Evolutionary conservation across 1,284 basidiomycete genomes (phyloP).

Genomic region (Papiliotrema laurentii): DNA sequence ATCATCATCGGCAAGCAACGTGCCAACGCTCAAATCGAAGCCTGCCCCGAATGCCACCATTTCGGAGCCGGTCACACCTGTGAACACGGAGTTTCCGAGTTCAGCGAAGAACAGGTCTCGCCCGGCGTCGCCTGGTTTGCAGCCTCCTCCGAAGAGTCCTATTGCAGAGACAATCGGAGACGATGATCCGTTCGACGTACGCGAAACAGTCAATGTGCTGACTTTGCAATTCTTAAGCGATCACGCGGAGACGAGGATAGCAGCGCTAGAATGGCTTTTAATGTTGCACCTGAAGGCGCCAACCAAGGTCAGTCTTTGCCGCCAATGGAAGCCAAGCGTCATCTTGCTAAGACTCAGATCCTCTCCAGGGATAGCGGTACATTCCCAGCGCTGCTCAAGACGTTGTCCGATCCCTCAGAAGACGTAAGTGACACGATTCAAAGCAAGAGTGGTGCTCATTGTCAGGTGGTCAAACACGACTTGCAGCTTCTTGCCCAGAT

Average conservation of each 20-base stretch:
- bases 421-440: slow-evolving; percentile 56
- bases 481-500: slow-evolving; percentile 95
- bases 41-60: slow-evolving; percentile 34
- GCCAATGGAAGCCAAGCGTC: background rate
- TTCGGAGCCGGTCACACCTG: slow-evolving; percentile 47
- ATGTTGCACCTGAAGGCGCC: slow-evolving; percentile 99
- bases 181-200: slow-evolving; percentile 84
- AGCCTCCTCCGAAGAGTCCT: slow-evolving; percentile 21
- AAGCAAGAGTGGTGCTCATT: background rate
- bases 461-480: slow-evolving; percentile 88
- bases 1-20: slow-evolving; percentile 9
- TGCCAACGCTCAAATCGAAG: slow-evolving; percentile 14
- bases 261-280: slow-evolving; percentile 93
- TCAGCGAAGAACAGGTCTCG: slow-evolving; percentile 17
- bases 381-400: slow-evolving; percentile 91
- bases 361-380: slow-evolving; percentile 94
- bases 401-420: slow-evolving; percentile 92
- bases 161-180: slow-evolving; percentile 48
- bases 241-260: slow-evolving; percentile 92
- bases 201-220: slow-evolving; percentile 83
- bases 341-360: slow-evolving; percentile 56
- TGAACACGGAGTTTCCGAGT: slow-evolving; percentile 32
- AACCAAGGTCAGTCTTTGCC: slow-evolving; percentile 61
- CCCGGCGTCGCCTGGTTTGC: slow-evolving; percentile 24
- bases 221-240: slow-evolving; percentile 93